Percentiles rank a stretch among this genome's conserved stretches.
Evolutionary conservation across 139 green algal genomes (phyloP).

Genomic region (Picochlorum sp.): DNA sequence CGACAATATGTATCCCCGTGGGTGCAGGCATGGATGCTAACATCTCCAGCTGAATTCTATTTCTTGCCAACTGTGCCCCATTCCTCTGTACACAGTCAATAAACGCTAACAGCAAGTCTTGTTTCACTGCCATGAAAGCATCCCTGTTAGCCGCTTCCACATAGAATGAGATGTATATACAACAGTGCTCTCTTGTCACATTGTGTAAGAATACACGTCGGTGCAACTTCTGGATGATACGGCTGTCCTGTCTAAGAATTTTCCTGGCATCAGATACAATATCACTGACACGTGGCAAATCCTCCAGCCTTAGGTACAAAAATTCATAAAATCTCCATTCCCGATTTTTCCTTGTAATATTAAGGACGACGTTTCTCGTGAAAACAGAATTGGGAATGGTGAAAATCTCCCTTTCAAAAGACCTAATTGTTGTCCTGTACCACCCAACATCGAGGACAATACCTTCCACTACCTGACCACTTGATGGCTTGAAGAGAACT

Average conservation of each 20-base stretch:
- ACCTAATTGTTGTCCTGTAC: slow-evolving; percentile 76
- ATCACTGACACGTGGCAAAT: slow-evolving; percentile 18
- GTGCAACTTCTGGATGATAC: slow-evolving; percentile 84
- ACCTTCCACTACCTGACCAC: slow-evolving; percentile 60
- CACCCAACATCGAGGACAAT: slow-evolving; percentile 86
- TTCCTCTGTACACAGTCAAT: slow-evolving; percentile 73
- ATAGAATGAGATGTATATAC: slow-evolving; percentile 72
- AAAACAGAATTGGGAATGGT: slow-evolving; percentile 68
- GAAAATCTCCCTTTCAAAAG: slow-evolving; percentile 69
- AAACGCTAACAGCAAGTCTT: slow-evolving; percentile 72
- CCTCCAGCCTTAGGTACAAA: slow-evolving; percentile 40
- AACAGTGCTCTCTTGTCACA: slow-evolving; percentile 47
- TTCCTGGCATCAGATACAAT: slow-evolving; percentile 63
- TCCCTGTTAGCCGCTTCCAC: slow-evolving; percentile 63
- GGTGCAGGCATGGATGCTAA: not conserved
- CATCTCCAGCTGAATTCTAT: slow-evolving; percentile 28
- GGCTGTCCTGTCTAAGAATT: slow-evolving; percentile 44
- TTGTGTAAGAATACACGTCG: slow-evolving; percentile 81
- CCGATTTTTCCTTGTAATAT: slow-evolving; percentile 70
- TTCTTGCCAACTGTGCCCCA: slow-evolving; percentile 53
- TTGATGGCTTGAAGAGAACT: slow-evolving; percentile 57
- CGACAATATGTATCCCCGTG: not conserved
- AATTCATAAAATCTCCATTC: slow-evolving; percentile 85
- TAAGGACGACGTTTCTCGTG: slow-evolving; percentile 80
- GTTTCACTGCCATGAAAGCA: slow-evolving; percentile 77